Evolutionary conservation across 139 green algal genomes (phyloP).

Genomic region (Protoeuglena noctilucae): DNA sequence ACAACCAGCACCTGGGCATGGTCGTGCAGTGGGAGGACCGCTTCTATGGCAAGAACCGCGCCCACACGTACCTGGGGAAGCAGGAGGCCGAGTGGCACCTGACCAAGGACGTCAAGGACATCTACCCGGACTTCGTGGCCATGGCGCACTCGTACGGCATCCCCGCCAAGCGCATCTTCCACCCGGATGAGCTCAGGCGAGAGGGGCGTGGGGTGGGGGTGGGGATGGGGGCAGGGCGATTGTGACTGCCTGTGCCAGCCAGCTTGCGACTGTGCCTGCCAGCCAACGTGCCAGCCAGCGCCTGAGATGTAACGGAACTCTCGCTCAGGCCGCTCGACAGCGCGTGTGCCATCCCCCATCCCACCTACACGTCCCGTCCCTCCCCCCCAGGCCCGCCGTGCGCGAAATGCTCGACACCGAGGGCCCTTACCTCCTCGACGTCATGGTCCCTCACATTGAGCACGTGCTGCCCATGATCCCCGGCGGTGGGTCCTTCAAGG

Average conservation of each 20-base stretch:
- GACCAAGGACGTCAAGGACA: slow-evolving; percentile 57
- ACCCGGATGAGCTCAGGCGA: slow-evolving; percentile 33
- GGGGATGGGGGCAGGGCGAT: too few relatives aligned
- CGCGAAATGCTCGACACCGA: slow-evolving; percentile 79
- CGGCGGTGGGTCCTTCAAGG: slow-evolving; percentile 81
- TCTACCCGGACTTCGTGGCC: slow-evolving; percentile 95
- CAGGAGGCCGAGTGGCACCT: slow-evolving; percentile 42
- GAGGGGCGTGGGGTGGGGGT: too few relatives aligned
- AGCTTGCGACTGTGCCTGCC: too few relatives aligned
- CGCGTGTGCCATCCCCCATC: too few relatives aligned
- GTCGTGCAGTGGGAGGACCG: slow-evolving; percentile 99
- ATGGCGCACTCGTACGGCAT: slow-evolving; percentile 70
- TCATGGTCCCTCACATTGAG: slow-evolving; percentile 98
- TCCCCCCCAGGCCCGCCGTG: background rate
- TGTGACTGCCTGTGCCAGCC: too few relatives aligned
- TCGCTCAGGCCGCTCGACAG: too few relatives aligned
- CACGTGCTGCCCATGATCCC: slow-evolving; percentile 99
- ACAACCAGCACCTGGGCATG: slow-evolving; percentile 99
- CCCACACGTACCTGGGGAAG: slow-evolving; percentile 92
- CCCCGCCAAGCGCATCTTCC: slow-evolving; percentile 46
- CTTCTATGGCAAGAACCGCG: slow-evolving; percentile 97
- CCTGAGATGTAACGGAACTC: too few relatives aligned
- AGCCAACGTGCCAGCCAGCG: too few relatives aligned
- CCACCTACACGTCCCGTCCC: too few relatives aligned
- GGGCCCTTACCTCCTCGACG: slow-evolving; percentile 91